Base-by-base conservation (phyloP, 768 basidiomycete genomes). In the Megacollybia marginata region DNA sequence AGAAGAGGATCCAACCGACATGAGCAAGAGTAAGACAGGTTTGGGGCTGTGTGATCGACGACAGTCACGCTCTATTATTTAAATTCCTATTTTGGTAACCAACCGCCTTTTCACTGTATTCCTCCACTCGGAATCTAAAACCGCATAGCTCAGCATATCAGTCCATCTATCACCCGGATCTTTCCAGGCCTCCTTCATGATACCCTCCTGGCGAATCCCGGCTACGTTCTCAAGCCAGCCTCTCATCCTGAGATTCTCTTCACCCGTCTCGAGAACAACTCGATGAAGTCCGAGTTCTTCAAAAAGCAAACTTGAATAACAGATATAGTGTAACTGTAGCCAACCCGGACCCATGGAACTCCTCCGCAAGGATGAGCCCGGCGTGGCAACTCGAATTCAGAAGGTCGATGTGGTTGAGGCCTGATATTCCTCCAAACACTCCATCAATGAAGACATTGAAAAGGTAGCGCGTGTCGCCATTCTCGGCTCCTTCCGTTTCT, bases 1-100 rank as follows among this genome's bases (percentile, higher is more conserved):
- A 5, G 88, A 88, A 0, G 87, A 86, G 34, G 89, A 92, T 28
- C 23, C 23, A 3, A 28, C 23, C 6, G 23, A 28, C 23, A 28
- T 28, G 23, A 28, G 23, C 23, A 28, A 28, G 38, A 15, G 15
- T 19, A 8, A 40, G 38, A 15, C 38, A 40, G 38, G 35, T 40
- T 19, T 40, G 19, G 38, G 15, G 38, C 38, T 40, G 23, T 28
- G 23, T 28, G 23, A 28, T 28, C 23, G 23, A 28, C 23, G 4
- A 6, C 23, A 28, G 23, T 28, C 23, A 28, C 23, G 23, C 6
- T 28, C n/a, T n/a, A n/a, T 28, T 28, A 28, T 6, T 6, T 28
- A 28, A 28, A 28, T 28, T 3, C 23, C 23, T 6, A 28, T 3
- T 28, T 28, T 28, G 23, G 23, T 28, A 28, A 28, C 23, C 6